Conservation (phyloP, 495 filamentous ascomycete genomes). For the Penicillium arizonense region DNA sequence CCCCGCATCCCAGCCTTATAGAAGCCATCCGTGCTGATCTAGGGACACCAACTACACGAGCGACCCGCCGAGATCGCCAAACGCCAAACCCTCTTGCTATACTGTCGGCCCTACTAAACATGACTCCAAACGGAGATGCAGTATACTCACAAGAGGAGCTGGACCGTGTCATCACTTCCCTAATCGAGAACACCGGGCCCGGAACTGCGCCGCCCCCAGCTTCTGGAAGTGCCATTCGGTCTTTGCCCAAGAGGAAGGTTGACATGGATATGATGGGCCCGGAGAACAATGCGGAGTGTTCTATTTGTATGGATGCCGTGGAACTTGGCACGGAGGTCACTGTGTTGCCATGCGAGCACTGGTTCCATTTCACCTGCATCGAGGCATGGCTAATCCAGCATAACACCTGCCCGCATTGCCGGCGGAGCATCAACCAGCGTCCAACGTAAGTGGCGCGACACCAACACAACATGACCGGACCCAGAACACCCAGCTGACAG, state of each 20-base stretch:
- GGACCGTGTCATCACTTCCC: constrained; percentile 80
- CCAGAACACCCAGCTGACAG: constrained; percentile 10
- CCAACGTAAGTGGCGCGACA: constrained; percentile 22
- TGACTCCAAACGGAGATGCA: constrained; percentile 71
- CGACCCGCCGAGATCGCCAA: constrained; percentile 19
- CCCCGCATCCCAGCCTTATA: constrained; percentile 26
- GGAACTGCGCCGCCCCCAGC: constrained; percentile 84
- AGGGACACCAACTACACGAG: constrained; percentile 10
- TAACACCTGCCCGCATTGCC: constrained; percentile 88
- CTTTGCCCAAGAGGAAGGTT: constrained; percentile 67
- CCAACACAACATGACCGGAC: background rate
- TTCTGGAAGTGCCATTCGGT: constrained; percentile 65
- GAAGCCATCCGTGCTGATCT: constrained; percentile 25
- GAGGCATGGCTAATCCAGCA: constrained; percentile 80
- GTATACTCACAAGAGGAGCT: constrained; percentile 90
- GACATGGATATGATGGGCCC: constrained; percentile 62
- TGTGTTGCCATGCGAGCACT: constrained; percentile 83
- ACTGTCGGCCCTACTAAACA: constrained; percentile 53
- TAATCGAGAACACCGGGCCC: constrained; percentile 78
- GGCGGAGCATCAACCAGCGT: constrained; percentile 62
- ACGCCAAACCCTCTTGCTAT: constrained; percentile 31
- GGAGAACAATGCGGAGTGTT: constrained; percentile 74
- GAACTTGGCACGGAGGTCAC: constrained; percentile 71
- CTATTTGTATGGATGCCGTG: constrained; percentile 91
- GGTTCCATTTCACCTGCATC: constrained; percentile 83